Conservation (phyloP, 768 basidiomycete species). For the Galerina sulciceps region DNA sequence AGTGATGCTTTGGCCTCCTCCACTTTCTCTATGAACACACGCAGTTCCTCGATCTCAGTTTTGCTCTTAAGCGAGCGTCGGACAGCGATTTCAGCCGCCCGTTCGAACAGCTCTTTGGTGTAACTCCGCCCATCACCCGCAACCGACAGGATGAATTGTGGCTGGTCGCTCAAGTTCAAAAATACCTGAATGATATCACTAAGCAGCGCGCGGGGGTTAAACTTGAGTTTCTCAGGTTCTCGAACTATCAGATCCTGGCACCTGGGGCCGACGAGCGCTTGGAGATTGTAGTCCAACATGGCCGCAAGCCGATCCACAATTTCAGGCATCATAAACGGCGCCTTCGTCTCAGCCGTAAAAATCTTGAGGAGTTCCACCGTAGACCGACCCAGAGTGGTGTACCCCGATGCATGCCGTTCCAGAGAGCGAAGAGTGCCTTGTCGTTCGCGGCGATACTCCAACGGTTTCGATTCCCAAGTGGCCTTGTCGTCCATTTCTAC, state of each 20-base stretch:
- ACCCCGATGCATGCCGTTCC: conserved; percentile 84
- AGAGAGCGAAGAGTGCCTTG: conserved; percentile 77
- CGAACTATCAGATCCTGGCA: conserved; percentile 86
- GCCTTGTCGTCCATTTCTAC: conserved; percentile 78
- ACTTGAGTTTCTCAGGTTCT: conserved; percentile 87
- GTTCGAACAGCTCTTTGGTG: conserved; percentile 79
- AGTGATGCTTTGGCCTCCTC: conserved; percentile 82
- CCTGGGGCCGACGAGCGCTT: conserved; percentile 85
- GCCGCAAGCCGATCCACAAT: conserved; percentile 95
- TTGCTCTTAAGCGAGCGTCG: conserved; percentile 72
- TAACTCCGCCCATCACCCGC: conserved; percentile 97
- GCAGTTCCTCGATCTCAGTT: conserved; percentile 72
- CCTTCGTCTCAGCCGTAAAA: conserved; percentile 90
- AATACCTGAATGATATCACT: conserved; percentile 90
- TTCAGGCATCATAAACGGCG: conserved; percentile 94
- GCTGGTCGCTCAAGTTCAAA: conserved; percentile 81
- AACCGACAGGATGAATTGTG: conserved; percentile 82
- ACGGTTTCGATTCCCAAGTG: conserved; percentile 69
- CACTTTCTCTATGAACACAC: conserved; percentile 76
- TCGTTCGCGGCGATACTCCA: conserved; percentile 82
- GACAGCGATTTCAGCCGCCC: conserved; percentile 69
- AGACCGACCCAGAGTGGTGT: conserved; percentile 84
- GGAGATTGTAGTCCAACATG: conserved; percentile 95
- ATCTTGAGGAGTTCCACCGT: conserved; percentile 91
- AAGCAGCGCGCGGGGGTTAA: conserved; percentile 82